Evolutionary conservation across 768 basidiomycete species (phyloP).

Genomic region (Lactarius tabidus): DNA sequence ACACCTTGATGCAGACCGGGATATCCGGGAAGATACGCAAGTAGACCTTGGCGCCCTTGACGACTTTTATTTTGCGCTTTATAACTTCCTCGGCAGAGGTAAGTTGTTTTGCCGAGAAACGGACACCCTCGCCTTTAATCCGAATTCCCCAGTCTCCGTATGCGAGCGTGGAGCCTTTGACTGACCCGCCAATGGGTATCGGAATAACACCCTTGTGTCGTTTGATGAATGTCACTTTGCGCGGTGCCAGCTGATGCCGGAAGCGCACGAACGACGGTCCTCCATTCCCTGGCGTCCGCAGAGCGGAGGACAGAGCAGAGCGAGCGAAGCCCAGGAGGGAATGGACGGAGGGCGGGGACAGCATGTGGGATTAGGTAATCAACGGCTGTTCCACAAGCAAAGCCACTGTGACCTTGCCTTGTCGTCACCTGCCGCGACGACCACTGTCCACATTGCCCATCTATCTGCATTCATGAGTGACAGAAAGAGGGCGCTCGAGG

Average conservation of each 20-base stretch:
- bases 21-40: constrained; percentile 94
- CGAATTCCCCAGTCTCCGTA: constrained; percentile 92
- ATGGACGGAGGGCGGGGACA: constrained; percentile 31
- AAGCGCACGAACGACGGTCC: constrained; percentile 28
- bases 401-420: neutral
- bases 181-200: constrained; percentile 85
- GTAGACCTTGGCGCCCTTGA: constrained; percentile 86
- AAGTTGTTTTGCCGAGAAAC: constrained; percentile 88
- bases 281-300: constrained; percentile 9
- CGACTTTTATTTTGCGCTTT: constrained; percentile 80
- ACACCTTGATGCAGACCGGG: constrained; percentile 93
- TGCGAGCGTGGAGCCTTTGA: constrained; percentile 87
- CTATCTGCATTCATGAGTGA: constrained; percentile 18
- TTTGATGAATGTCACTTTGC: constrained; percentile 77
- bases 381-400: neutral
- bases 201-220: constrained; percentile 88
- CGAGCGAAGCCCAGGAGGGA: constrained; percentile 29
- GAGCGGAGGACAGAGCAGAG: constrained; percentile 24
- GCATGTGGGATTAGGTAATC: constrained; percentile 31
- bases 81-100: constrained; percentile 83
- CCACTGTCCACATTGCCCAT: neutral
- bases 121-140: constrained; percentile 74
- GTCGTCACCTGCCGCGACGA: constrained; percentile 26
- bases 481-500: constrained; percentile 24
- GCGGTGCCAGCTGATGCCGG: constrained; percentile 67